Evolutionary conservation across 371 early-diverging fungal genomes (phyloP), one percentile per base, ranked within the genome.

Genomic region (Synchytrium microbalum): DNA sequence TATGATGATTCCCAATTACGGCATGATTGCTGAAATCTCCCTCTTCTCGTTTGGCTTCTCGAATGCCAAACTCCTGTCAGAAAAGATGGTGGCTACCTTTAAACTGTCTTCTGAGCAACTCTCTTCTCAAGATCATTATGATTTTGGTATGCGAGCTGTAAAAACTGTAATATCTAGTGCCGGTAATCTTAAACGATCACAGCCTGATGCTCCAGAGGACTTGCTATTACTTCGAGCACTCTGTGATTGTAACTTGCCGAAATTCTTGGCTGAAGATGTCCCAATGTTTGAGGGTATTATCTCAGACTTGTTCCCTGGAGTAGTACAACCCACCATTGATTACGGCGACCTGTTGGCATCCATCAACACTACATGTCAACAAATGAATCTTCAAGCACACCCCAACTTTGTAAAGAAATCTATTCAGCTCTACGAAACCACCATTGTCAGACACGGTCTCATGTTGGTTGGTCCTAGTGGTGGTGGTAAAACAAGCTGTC

Each of bases 1-100:
- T 2, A 83, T 83, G 84, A 83, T 83, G 84, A 83, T 83, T 73
- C 84, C 84, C 16, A 80, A 83, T 64, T 83, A 83, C 64, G 84
- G 73, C 30, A 82, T 83, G 82, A 83, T 83, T 71, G 82, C 74
- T 28, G 84, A 83, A 65, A 83, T 83, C 62, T 70, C 71, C 26
- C 60, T 83, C 59, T 83, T 83, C 60, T 80, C 81, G 24, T 83
- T 83, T 63, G 84, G 84, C 19, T 83, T 83, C 64, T 76, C 76
- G 24, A 77, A 77, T 46, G 84, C 84, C 16, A 77, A 77, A 57
- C 68, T 78, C 1, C 66, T 83, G 0, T 76, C 84, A 1, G 79
- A 83, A 63, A 83, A 83, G 63, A 81, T 82, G 81, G 84, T 83
- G 13, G 84, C 82, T 1, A 83, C 84, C 1, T 83, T 83, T 69